Evolutionary conservation across 2,329 filamentous ascomycete genomes (phyloP), one percentile per base, ranked within the genome.

Genomic region (Sordariomycetes sp.): DNA sequence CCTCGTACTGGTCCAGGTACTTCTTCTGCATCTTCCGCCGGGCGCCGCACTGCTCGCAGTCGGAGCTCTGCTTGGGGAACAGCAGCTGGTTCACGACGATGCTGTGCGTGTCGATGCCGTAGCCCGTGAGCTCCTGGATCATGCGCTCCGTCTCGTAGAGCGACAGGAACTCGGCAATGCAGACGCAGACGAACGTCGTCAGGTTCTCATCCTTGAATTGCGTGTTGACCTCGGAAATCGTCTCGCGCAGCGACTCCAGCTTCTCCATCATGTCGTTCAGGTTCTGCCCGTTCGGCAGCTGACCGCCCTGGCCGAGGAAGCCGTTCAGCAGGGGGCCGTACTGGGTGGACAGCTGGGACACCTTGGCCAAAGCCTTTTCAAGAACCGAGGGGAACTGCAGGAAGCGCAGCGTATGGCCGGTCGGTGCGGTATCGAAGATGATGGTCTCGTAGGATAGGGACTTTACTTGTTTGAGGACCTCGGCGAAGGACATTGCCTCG

Each of bases 111-210:
- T 98, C 92, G 56, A 98, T 98, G 52, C 82, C 70, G 64, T 94
- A 98, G 57, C 75, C 83, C 31, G 86, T 80, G 41, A 98, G 70
- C 67, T 98, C 92, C 70, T 98, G 92, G 50, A 98, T 96, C 92
- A 98, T 96, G 50, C 92, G 84, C 70, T 98, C 92, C 41, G 92
- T 98, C 72, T 98, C 92, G 66, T 98, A 98, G 34, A 98, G 72
- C 24, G 82, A 88, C 49, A 98, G 62, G 66, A 98, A 98, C 63
- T 98, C 92, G 34, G 92, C 86, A 57, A 98, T 98, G 60, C 92
- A 94, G 40, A 98, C 92, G 58, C 92, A 96, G 35, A 98, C 87
- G 53, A 98, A 98, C 0, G 92, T 98, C 16, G 88, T 95, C 49
- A 95, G 75, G 45, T 87, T 82, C 37, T 92, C 81, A 55, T 98